These are phyloP conservation scores for Ambrosiella cleistominuta DNA, from an alignment of 2,329 filamentous ascomycete genomes.

Conservation along the genomic window DNA sequence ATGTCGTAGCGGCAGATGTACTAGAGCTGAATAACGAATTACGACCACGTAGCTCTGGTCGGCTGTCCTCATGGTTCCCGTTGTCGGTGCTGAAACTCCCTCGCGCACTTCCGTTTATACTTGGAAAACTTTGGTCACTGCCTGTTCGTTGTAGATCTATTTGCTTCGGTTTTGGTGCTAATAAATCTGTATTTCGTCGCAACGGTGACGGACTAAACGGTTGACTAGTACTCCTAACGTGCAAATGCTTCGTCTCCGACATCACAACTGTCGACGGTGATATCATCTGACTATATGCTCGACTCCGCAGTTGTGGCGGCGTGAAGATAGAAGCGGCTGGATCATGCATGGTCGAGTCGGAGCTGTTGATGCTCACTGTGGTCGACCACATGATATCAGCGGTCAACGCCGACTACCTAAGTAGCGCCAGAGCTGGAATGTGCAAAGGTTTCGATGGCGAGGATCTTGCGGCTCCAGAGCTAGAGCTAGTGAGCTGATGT, in stretches of 20 bases:
- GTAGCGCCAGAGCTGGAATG: neutral
- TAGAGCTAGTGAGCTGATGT: neutral
- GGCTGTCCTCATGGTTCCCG: neutral
- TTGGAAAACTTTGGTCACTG: neutral
- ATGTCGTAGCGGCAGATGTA: neutral
- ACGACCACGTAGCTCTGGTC: neutral
- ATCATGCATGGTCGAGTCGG: slow-evolving; percentile 1
- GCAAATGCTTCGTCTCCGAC: neutral
- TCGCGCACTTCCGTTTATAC: neutral
- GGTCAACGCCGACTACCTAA: neutral
- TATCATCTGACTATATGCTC: slow-evolving; percentile 6
- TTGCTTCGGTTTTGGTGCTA: neutral
- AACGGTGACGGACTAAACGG: slow-evolving; percentile 9
- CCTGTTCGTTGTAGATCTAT: neutral
- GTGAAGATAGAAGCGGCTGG: slow-evolving; percentile 7
- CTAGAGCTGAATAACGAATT: neutral
- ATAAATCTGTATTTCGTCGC: slow-evolving; percentile 6
- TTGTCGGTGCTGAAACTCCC: neutral
- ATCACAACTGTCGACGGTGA: slow-evolving; percentile 4
- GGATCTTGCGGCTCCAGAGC: too few relatives aligned
- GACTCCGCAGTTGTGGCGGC: slow-evolving; percentile 6
- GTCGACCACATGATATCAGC: slow-evolving; percentile 8
- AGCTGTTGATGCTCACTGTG: slow-evolving; percentile 6
- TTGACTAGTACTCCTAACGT: slow-evolving; percentile 8
- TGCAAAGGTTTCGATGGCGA: too few relatives aligned